Evolutionary conservation across 768 basidiomycete genomes (phyloP).

Genomic region (Hericium erinaceus): DNA sequence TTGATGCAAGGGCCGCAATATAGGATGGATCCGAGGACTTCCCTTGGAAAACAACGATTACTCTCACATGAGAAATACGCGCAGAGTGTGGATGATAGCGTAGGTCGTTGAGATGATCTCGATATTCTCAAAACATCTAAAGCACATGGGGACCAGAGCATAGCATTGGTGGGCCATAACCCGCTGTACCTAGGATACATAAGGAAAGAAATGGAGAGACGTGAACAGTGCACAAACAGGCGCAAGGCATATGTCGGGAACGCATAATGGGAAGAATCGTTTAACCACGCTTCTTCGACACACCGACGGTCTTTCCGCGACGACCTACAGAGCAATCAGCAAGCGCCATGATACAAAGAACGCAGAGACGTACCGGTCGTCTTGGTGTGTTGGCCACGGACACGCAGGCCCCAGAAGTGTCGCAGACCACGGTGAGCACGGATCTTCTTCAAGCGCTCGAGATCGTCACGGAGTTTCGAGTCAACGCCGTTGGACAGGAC

Average conservation of each 20-base stretch:
- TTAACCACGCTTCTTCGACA: constrained; percentile 81
- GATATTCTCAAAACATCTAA: too few relatives aligned
- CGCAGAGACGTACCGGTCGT: constrained; percentile 64
- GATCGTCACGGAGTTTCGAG: constrained; percentile 95
- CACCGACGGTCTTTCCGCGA: constrained; percentile 93
- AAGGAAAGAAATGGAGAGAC: not conserved
- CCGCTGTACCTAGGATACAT: not conserved
- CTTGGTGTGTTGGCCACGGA: constrained; percentile 98
- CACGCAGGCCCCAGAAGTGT: constrained; percentile 91
- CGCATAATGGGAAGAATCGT: constrained; percentile 4
- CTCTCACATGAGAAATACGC: too few relatives aligned
- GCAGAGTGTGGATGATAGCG: too few relatives aligned
- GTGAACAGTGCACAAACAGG: not conserved
- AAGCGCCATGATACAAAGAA: not conserved
- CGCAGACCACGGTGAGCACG: constrained; percentile 90
- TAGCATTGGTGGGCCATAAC: too few relatives aligned
- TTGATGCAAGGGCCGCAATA: too few relatives aligned
- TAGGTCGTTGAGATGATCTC: too few relatives aligned
- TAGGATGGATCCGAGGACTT: too few relatives aligned
- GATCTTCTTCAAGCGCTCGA: constrained; percentile 99
- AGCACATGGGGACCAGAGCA: too few relatives aligned
- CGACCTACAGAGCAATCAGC: constrained; percentile 45
- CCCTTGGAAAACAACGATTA: too few relatives aligned
- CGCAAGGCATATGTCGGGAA: not conserved
- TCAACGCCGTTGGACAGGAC: constrained; percentile 94